Conservation (phyloP, 2,329 filamentous ascomycete species). For the Diaporthe ilicicola region DNA sequence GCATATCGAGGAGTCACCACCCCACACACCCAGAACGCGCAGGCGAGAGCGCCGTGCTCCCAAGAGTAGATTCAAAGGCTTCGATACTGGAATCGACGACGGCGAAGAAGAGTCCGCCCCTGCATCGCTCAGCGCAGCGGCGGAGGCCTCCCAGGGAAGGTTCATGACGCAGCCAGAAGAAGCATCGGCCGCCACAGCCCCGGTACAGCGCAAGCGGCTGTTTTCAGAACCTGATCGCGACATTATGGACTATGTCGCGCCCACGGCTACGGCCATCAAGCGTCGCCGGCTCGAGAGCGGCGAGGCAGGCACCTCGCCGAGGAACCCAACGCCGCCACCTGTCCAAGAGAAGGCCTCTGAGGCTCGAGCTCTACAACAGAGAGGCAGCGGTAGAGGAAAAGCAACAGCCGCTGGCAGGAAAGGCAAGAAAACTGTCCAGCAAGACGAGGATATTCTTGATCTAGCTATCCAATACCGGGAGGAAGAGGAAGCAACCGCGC, state of each 20-base stretch:
- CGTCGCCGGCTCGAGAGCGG: constrained; percentile 74
- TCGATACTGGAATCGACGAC: constrained; percentile 59
- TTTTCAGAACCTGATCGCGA: constrained; percentile 56
- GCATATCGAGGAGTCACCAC: constrained; percentile 26
- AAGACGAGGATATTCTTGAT: constrained; percentile 67
- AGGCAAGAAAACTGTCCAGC: constrained; percentile 19
- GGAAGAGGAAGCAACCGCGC: constrained; percentile 71
- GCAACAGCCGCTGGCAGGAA: constrained; percentile 57
- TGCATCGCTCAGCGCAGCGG: constrained; percentile 20
- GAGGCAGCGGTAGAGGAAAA: constrained; percentile 40
- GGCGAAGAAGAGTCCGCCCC: constrained; percentile 44
- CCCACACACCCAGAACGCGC: constrained; percentile 38
- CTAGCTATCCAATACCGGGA: constrained; percentile 67
- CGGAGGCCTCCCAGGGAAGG: constrained; percentile 51
- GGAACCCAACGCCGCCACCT: constrained; percentile 39
- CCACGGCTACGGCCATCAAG: constrained; percentile 81
- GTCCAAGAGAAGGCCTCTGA: constrained; percentile 34
- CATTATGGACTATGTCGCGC: constrained; percentile 76
- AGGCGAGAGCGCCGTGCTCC: constrained; percentile 50
- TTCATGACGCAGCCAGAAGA: constrained; percentile 64
- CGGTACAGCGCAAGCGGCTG: constrained; percentile 54
- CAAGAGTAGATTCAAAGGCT: constrained; percentile 75
- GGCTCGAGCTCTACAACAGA: constrained; percentile 35
- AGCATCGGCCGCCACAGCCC: constrained; percentile 21
- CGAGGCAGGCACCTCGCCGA: constrained; percentile 52